Percentiles rank a stretch among this genome's conserved stretches.
These are phyloP conservation scores for Sordariomycetes sp. DNA, from an alignment of 2,329 filamentous ascomycete genomes.

Conservation along the genomic window DNA sequence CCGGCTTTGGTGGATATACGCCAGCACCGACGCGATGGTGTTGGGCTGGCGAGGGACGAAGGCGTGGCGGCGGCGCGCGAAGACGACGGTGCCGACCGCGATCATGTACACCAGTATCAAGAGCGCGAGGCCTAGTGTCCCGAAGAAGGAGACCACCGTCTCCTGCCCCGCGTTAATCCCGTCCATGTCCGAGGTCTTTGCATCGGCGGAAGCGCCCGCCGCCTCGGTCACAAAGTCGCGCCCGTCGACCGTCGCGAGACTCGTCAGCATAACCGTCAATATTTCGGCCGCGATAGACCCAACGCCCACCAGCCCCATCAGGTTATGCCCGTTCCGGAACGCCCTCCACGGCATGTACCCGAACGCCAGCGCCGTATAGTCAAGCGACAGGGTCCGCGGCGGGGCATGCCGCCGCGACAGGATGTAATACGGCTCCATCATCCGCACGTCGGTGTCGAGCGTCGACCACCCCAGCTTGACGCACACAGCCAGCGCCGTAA, in stretches of 20 bases:
- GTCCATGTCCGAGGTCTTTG: not conserved
- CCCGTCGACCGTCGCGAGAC: slow-evolving; percentile 51
- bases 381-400: slow-evolving; percentile 51
- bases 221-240: slow-evolving; percentile 34
- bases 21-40: slow-evolving; percentile 63
- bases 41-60: slow-evolving; percentile 69
- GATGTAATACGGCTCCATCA: slow-evolving; percentile 65
- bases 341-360: slow-evolving; percentile 50
- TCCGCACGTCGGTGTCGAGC: slow-evolving; percentile 55
- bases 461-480: slow-evolving; percentile 58
- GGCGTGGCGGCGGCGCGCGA: slow-evolving; percentile 47
- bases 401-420: slow-evolving; percentile 53
- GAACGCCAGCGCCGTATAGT: slow-evolving; percentile 62
- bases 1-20: slow-evolving; percentile 68
- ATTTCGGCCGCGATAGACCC: slow-evolving; percentile 63
- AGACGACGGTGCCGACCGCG: slow-evolving; percentile 44
- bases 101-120: slow-evolving; percentile 55
- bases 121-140: slow-evolving; percentile 47
- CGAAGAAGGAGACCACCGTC: slow-evolving; percentile 50
- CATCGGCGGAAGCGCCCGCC: slow-evolving; percentile 4
- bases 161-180: slow-evolving; percentile 39
- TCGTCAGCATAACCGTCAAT: slow-evolving; percentile 54
- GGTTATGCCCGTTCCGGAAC: slow-evolving; percentile 46
- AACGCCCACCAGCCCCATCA: slow-evolving; percentile 56
- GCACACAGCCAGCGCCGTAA: slow-evolving; percentile 51